These are phyloP conservation scores for Xylariaceae sp. DNA, from an alignment of 2,329 filamentous ascomycete genomes.

Conservation along the genomic window DNA sequence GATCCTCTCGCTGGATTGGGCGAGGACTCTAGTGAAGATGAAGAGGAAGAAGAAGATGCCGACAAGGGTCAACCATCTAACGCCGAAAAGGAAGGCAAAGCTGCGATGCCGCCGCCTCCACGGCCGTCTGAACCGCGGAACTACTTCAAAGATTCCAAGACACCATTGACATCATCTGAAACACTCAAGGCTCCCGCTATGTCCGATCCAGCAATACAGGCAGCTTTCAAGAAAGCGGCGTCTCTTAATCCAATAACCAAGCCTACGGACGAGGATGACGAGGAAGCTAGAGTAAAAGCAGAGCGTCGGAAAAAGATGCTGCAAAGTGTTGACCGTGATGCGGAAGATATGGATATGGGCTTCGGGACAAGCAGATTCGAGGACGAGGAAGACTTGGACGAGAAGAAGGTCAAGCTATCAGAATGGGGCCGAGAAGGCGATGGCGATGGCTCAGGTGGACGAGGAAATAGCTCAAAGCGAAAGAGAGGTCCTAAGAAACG, in stretches of 20 bases:
- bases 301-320: constrained; percentile 76
- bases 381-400: constrained; percentile 82
- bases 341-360: constrained; percentile 90
- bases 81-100: constrained; percentile 30
- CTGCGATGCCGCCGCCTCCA: constrained; percentile 51
- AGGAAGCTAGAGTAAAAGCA: constrained; percentile 58
- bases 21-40: constrained; percentile 44
- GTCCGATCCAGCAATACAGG: constrained; percentile 77
- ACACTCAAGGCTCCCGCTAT: constrained; percentile 57
- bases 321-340: constrained; percentile 73
- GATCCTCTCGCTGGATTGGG: constrained; percentile 65
- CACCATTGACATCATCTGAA: constrained; percentile 56
- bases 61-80: constrained; percentile 26
- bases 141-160: constrained; percentile 65
- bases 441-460: constrained; percentile 50
- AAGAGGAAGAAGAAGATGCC: constrained; percentile 35
- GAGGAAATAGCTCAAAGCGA: constrained; percentile 56
- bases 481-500: constrained; percentile 75
- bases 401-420: constrained; percentile 66
- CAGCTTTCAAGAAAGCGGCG: constrained; percentile 84
- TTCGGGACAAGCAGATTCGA: constrained; percentile 88
- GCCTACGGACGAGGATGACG: constrained; percentile 43
- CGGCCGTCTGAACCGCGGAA: constrained; percentile 51
- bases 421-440: constrained; percentile 62
- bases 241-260: constrained; percentile 56